Conservation (phyloP, 139 green algal species). For the Limnomonas spitsbergensis region DNA sequence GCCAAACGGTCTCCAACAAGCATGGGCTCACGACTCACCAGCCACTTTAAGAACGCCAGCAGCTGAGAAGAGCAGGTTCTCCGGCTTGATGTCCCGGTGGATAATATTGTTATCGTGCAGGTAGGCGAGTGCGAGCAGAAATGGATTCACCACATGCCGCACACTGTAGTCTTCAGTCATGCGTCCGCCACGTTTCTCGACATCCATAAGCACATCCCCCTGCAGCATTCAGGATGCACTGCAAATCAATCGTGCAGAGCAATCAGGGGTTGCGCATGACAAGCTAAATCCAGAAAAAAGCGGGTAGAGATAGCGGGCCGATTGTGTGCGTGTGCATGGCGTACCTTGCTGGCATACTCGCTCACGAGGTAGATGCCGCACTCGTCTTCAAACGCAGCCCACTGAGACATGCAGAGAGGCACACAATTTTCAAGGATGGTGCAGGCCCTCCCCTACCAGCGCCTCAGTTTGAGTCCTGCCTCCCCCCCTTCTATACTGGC, state of each 20-base stretch:
- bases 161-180: slow-evolving; percentile 48
- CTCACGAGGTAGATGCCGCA: slow-evolving; percentile 39
- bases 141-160: slow-evolving; percentile 47
- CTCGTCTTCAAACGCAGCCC: slow-evolving; percentile 54
- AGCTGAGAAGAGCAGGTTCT: slow-evolving; percentile 47
- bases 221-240: neutral
- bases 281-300: neutral
- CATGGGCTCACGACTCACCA: slow-evolving; percentile 25
- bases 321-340: neutral
- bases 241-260: no score
- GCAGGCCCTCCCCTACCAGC: no score
- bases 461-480: no score
- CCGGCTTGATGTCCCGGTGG: slow-evolving; percentile 70
- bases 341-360: slow-evolving; percentile 23
- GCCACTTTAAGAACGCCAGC: slow-evolving; percentile 51
- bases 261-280: neutral
- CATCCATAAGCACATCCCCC: slow-evolving; percentile 53
- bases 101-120: slow-evolving; percentile 59
- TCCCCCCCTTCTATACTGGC: no score
- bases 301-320: neutral
- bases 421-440: neutral
- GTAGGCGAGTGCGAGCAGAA: slow-evolving; percentile 57
- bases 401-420: no score
- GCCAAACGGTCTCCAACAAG: no score
- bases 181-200: slow-evolving; percentile 42